Evolutionary conservation across 257 asterid species (phyloP), one percentile per base, ranked within the genome.

Genomic region (Eucommia ulmoides): DNA sequence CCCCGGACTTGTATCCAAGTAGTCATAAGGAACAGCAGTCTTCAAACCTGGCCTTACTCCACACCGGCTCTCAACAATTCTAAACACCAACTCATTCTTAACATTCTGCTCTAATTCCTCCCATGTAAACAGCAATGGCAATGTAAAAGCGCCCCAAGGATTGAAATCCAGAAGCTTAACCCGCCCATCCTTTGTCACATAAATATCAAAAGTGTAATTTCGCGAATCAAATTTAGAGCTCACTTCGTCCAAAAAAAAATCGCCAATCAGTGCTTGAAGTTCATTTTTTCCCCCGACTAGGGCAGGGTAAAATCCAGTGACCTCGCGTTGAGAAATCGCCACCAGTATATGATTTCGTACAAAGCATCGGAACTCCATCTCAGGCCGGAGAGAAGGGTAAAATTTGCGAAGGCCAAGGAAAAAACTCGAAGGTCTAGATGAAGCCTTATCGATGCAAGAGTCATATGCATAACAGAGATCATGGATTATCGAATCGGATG

Each of bases 321-420:
- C 87, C 70, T 88, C 97, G 15, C 97, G 78, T 56, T 84, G 97
- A 53, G 76, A 84, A 57, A 85, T 46, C 14, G 91, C 96, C 23
- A 76, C 59, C 14, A 88, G 80, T 47, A 22, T 25, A 23, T 49
- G 57, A 49, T 64, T 54, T 11, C 46, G 57, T 1, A 84, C 91
- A 55, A 84, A 84, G 68, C 97, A 80, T 45, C 97, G 83, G 16
- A 88, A 88, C 52, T 88, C 97, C 97, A 85, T 84, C 55, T 80
- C 93, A 5, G 96, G 97, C 26, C 63, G 71, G 20, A 85, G 47
- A 0, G 81, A 67, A 8, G 79, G 71, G 41, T 82, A 85, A 94
- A 95, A 89, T 67, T 89, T 84, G 10, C 93, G 81, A 44, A 85
- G 87, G 1, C 93, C 96, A 33, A 88, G 96, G 55, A 65, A 65